Base-by-base conservation (phyloP, 2,329 filamentous ascomycete genomes). In the Aphanocladium album region DNA sequence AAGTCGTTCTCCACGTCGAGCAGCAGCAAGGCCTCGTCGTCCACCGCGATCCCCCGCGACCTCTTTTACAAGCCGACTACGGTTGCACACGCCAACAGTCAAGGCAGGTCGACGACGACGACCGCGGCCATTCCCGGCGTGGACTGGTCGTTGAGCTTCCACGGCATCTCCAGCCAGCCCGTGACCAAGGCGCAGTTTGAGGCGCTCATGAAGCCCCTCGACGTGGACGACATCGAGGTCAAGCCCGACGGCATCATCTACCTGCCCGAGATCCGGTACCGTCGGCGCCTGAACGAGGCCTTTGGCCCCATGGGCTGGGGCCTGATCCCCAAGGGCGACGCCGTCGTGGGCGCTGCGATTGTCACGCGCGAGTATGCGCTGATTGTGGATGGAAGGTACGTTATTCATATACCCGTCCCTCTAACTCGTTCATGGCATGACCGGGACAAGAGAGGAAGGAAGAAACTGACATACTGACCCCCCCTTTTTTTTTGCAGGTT, bases 251-350 rank as follows among this genome's bases (percentile, higher is more conserved):
- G 95, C 37, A 93, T 99, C 67, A 80, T 98, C 62, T 99, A 98
- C 73, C 80, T 99, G 62, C 95, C 95, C 14, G 95, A 99, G 81
- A 98, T 99, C 80, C 97, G 98, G 78, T 99, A 99, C 77, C 81
- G 95, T 49, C 81, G 93, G 64, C 93, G 96, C 65, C 76, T 99
- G 68, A 97, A 98, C 74, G 80, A 82, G 69, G 91, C 92, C 0
- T 99, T 99, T 76, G 93, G 95, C 0, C 95, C 95, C 0, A 95
- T 96, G 58, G 95, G 90, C 7, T 99, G 95, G 95, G 95, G 95
- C 1, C 78, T 99, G 59, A 93, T 93, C 60, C 95, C 95, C 11
- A 81, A 93, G 62, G 89, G 92, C 17, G 90, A 96, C 72, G 87
- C 90, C 56, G 88, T 91, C 14, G 90, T 96, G 1, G 92, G 90